A percentile compares a stretch with the other conserved stretches of the same genome.
Evolutionary conservation across 768 basidiomycete genomes (phyloP).

Genomic region (Suillus variegatus): DNA sequence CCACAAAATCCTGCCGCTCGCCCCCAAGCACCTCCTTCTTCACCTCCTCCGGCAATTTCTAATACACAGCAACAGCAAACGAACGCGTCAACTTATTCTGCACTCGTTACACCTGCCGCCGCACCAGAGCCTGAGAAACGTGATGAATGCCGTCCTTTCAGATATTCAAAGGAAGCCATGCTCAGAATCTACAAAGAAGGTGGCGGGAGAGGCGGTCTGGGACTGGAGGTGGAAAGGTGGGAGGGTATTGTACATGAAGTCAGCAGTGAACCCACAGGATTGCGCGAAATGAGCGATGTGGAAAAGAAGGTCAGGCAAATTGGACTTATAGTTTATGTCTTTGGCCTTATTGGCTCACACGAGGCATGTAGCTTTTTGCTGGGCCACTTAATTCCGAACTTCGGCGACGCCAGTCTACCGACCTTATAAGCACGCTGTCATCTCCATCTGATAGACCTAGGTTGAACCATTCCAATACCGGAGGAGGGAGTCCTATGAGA

Average conservation of each 20-base stretch:
- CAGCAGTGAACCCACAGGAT: constrained; percentile 66
- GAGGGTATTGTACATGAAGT: constrained; percentile 84
- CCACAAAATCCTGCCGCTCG: constrained; percentile 51
- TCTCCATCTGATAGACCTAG: constrained; percentile 64
- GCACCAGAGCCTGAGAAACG: constrained; percentile 53
- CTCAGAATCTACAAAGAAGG: constrained; percentile 83
- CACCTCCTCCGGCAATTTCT: constrained; percentile 47
- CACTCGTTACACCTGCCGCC: constrained; percentile 46
- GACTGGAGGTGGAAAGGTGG: constrained; percentile 86
- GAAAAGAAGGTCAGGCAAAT: constrained; percentile 79
- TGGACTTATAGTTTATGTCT: constrained; percentile 12
- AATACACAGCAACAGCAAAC: constrained; percentile 49
- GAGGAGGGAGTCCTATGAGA: constrained; percentile 55
- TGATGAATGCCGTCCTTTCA: constrained; percentile 76
- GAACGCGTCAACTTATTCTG: constrained; percentile 71
- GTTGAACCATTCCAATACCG: constrained; percentile 49
- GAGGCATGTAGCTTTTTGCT: constrained; percentile 66
- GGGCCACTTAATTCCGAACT: constrained; percentile 82
- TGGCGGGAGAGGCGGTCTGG: constrained; percentile 69
- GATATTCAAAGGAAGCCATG: constrained; percentile 85
- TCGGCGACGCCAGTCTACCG: constrained; percentile 81
- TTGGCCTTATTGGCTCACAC: constrained; percentile 26
- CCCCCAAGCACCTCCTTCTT: constrained; percentile 57
- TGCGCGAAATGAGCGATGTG: constrained; percentile 77
- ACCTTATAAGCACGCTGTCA: constrained; percentile 63